phyloP scores from a whole-genome alignment of 352 stramenopile species.

The Pythium phragmiticola region DNA sequence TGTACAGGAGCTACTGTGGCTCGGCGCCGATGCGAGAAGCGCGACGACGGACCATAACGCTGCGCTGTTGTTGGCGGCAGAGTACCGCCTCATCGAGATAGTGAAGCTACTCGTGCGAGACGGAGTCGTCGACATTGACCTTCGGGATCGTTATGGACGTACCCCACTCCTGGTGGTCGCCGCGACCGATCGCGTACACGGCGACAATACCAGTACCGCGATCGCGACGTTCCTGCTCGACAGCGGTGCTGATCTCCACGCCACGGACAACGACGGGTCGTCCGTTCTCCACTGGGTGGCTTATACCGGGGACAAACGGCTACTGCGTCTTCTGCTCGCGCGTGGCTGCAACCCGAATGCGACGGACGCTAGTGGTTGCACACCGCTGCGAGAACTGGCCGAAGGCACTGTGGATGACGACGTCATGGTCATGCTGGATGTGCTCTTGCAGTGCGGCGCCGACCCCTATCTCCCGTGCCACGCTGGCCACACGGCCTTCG shows the following conservation, averaged over 20 bases:
- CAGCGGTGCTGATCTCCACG: neutral
- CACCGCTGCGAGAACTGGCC: constrained; percentile 4
- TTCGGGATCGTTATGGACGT: neutral
- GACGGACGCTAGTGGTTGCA: neutral
- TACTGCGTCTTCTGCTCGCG: neutral
- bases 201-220: no score
- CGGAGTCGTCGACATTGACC: neutral
- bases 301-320: neutral
- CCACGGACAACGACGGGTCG: neutral
- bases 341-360: constrained; percentile 7
- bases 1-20: neutral
- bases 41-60: neutral
- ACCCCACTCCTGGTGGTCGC: neutral
- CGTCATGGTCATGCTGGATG: constrained; percentile 1
- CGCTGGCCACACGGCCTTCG: neutral
- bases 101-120: constrained; percentile 1
- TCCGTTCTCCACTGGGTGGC: neutral
- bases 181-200: no score
- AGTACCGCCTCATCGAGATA: neutral
- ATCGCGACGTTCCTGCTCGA: neutral
- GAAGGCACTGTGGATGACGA: neutral
- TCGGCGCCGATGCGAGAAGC: constrained; percentile 6
- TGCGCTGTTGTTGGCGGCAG: neutral
- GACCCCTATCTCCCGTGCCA: constrained; percentile 1
- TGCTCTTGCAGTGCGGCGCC: constrained; percentile 11